Percentiles rank a stretch among this genome's conserved stretches.
phyloP scores from a whole-genome alignment of 73 alveolate genomes.

The Symbiodinium pilosum region DNA sequence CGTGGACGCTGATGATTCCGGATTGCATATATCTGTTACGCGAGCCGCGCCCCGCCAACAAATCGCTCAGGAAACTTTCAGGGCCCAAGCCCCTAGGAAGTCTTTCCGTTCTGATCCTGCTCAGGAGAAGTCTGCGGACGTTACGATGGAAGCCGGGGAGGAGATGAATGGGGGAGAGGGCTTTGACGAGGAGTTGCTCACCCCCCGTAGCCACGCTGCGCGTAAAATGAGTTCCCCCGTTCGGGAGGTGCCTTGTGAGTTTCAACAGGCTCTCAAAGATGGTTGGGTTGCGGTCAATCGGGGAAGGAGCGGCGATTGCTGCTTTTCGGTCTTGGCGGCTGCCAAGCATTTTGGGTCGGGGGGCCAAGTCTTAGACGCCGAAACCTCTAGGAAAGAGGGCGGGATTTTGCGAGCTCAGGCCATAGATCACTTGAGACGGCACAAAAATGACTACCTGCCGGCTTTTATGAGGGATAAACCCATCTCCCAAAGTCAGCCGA shows the following conservation, averaged over 20 bases:
- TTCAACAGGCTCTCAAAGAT: background rate
- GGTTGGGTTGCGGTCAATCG: background rate
- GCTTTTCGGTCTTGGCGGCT: background rate
- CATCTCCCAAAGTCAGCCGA: background rate
- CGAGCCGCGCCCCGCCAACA: background rate
- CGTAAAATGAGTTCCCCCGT: background rate
- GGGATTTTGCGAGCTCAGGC: background rate
- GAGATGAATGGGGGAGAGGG: background rate
- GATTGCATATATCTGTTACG: background rate
- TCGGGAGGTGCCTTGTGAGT: background rate
- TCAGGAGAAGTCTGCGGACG: background rate
- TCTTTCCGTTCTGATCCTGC: background rate
- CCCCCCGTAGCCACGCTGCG: background rate
- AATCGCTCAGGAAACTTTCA: background rate
- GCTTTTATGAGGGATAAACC: background rate
- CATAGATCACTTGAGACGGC: background rate
- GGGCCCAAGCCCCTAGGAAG: background rate
- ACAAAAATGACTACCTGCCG: background rate
- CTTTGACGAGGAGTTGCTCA: background rate
- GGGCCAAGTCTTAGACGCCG: background rate
- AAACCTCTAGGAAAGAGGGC: background rate
- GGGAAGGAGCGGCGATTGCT: background rate
- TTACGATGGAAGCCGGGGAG: background rate
- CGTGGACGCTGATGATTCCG: background rate
- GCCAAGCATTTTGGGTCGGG: background rate